A percentile compares a stretch with the other conserved stretches of the same genome.
Conservation (phyloP, 805 yeast species). For the Jamesozyma lodderae region DNA sequence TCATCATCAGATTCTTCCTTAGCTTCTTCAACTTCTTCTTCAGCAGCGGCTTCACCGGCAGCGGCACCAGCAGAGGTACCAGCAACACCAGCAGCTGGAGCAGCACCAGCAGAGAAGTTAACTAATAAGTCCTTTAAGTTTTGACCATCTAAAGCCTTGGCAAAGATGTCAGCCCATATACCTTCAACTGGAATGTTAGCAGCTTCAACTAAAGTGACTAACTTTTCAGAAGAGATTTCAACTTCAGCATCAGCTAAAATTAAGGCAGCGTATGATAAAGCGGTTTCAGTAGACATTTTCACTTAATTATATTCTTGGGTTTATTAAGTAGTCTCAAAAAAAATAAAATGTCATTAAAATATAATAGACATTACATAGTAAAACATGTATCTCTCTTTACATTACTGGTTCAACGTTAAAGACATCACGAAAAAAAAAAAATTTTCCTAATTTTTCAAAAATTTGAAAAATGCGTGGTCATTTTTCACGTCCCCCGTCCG, state of each 20-base stretch:
- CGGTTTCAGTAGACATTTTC: conserved; percentile 60
- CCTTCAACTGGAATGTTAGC: conserved; percentile 59
- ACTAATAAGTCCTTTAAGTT: conserved; percentile 60
- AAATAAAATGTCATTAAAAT: conserved; percentile 1
- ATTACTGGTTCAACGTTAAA: neutral
- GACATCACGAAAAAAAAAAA: conserved; percentile 65
- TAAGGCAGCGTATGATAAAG: conserved; percentile 96
- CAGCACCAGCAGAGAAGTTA: conserved; percentile 46
- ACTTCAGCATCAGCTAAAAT: conserved; percentile 95
- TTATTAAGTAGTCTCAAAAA: neutral
- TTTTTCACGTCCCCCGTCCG: conserved; percentile 1
- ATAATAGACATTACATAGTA: neutral
- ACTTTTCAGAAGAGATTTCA: conserved; percentile 81
- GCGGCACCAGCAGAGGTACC: conserved; percentile 39
- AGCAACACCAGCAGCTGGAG: conserved; percentile 33
- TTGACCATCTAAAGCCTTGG: conserved; percentile 76
- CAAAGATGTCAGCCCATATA: conserved; percentile 76
- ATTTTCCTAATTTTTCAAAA: conserved; percentile 27
- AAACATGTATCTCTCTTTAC: no score
- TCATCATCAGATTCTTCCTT: conserved; percentile 70
- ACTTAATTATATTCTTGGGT: neutral
- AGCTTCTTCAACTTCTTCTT: conserved; percentile 46
- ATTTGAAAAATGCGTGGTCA: conserved; percentile 28
- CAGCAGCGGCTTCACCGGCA: conserved; percentile 37
- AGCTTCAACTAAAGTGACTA: conserved; percentile 59